Evolutionary conservation across 1,284 basidiomycete genomes (phyloP), one percentile per base, ranked within the genome.

Genomic region (Leccinum variabile): DNA sequence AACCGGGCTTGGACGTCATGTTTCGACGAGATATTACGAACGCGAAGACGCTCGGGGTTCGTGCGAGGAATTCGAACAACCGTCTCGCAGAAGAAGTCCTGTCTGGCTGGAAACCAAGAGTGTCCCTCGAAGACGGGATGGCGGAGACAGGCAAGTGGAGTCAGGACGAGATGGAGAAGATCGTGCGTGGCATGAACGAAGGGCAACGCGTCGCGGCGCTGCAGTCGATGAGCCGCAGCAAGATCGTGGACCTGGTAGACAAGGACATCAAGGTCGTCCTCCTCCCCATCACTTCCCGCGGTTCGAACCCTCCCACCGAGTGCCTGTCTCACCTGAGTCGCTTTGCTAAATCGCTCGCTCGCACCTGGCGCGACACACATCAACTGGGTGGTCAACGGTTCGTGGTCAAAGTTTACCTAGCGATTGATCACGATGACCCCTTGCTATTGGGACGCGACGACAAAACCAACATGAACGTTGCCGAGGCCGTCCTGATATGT

Each of bases 271-370:
- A 71, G 5, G 84, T 85, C 64, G 85, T 86, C 53, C 75, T 87
- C 10, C 79, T 87, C 10, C 85, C 85, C 2, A 78, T 87, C 64
- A 86, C 85, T 1, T 86, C 85, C 16, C 77, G 81, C 1, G 80
- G 81, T 2, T 71, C 72, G 0, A 33, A 62, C 6, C 63, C 69
- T 16, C 78, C 77, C 0, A 60, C 64, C 0, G 66, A 76, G 44
- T 85, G 82, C 62, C 70, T 85, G 13, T 61, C 69, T 3, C 76
- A 81, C 56, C 79, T 87, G 5, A 32, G 59, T 4, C 46, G 16
- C 0, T 86, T 86, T 67, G 77, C 81, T 0, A 59, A 66, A 10
- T 84, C 83, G 1, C 70, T 87, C 14, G 56, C 67, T 3, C 66
- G 67, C 9, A 85, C 85, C 1, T 77, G 75, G 73, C 67, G 75